Base-by-base conservation (phyloP, 352 stramenopile genomes). In the Phytopythium kandeliae region DNA sequence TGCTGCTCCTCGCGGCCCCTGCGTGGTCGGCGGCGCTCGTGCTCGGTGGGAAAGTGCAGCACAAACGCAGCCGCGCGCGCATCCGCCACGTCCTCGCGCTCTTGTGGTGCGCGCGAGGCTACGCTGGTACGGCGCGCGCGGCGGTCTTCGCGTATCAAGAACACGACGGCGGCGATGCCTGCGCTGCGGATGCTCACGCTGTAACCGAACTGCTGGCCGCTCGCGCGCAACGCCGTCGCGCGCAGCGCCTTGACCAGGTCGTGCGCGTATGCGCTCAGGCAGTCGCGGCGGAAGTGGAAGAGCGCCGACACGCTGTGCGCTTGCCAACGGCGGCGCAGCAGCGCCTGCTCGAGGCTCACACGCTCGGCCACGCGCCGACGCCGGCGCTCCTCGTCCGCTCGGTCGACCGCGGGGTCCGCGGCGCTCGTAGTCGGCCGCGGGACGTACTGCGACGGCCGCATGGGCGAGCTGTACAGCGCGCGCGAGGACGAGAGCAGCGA, bases 221-320 rank as follows among this genome's bases (percentile, higher is more conserved):
- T 77, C n/a, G 58, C 54, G 16, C 60, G 58, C 35, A 81, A 35
- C 48, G 68, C 74, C n/a, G 67, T 62, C 12, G 74, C 67, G 30
- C 78, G 76, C 44, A 86, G 53, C 37, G 71, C 71, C 53, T 87
- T 88, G 46, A 87, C 69, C 41, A 87, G 55, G 40, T 85, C 76
- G 48, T 82, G 73, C 36, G 74, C 76, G 49, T 87, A 85, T 22
- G 60, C 51, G 34, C 71, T 74, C 25, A 87, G 47, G 55, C 77
- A 31, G 1, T 72, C 57, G 30, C 51, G 55, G 13, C 65, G 66
- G 57, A 87, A 85, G 46, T 78, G 71, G 55, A 79, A 85, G 43
- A 90, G 62, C 48, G 67, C 60, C 28, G 78, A 90, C 48, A 78
- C 67, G 54, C 67, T 81, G 69, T 90, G 76, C 24, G 78, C 65